phyloP scores from a whole-genome alignment of 1,139 yeast species.

The Magnusiomyces magnusii region DNA sequence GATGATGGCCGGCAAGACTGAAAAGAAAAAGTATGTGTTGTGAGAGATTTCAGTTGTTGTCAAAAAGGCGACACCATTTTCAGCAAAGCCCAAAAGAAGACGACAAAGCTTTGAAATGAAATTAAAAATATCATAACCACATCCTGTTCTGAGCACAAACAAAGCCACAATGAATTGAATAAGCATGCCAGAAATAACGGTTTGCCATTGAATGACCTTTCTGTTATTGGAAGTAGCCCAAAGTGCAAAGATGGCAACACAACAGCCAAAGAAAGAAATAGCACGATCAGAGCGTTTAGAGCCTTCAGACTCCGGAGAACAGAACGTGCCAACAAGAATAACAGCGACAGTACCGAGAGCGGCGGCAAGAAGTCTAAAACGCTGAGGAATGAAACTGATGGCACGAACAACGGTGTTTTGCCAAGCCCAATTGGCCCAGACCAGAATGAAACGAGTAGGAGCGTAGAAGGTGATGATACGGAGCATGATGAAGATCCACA shows the following conservation, averaged over 20 bases:
- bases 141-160: constrained; percentile 53
- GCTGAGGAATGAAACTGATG: constrained; percentile 37
- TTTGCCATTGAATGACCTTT: constrained; percentile 47
- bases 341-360: constrained; percentile 40
- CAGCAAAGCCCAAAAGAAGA: constrained; percentile 53
- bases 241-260: constrained; percentile 43
- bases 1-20: constrained; percentile 55
- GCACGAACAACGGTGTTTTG: constrained; percentile 34
- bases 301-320: constrained; percentile 37
- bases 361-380: constrained; percentile 41
- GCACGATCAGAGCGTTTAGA: constrained; percentile 50
- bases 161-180: constrained; percentile 57
- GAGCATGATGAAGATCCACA: constrained; percentile 49
- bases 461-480: constrained; percentile 50
- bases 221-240: constrained; percentile 45
- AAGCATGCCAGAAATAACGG: constrained; percentile 55
- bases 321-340: constrained; percentile 44
- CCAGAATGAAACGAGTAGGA: constrained; percentile 35
- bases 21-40: constrained; percentile 44
- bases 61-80: constrained; percentile 46
- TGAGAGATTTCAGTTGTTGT: constrained; percentile 27
- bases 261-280: constrained; percentile 50
- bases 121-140: constrained; percentile 58
- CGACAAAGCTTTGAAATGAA: constrained; percentile 55
- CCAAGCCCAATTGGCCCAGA: constrained; percentile 38